phyloP scores from a whole-genome alignment of 1,139 yeast genomes.

The Lodderomyces theae region DNA sequence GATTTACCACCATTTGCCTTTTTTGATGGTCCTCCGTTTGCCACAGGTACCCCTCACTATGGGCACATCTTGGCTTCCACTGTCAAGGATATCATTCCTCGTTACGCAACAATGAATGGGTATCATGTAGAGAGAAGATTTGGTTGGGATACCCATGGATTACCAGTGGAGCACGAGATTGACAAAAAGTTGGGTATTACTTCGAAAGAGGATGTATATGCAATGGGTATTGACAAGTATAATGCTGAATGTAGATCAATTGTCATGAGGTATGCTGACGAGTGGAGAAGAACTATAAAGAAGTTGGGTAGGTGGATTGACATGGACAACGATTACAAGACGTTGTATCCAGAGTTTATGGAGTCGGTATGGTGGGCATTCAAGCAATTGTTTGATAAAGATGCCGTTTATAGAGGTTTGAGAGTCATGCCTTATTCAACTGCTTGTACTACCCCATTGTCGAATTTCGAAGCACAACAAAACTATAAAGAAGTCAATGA shows the following conservation, averaged over 20 bases:
- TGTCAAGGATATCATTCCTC: constrained; percentile 93
- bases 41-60: constrained; percentile 98
- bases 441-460: constrained; percentile 92
- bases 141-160: constrained; percentile 99
- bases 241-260: constrained; percentile 93
- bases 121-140: constrained; percentile 94
- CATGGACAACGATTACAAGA: constrained; percentile 97
- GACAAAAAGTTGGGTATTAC: constrained; percentile 95
- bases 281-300: constrained; percentile 90
- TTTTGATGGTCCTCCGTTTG: constrained; percentile 99
- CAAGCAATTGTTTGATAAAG: constrained; percentile 79
- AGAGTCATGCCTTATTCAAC: constrained; percentile 99
- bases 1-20: constrained; percentile 87
- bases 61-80: constrained; percentile 97
- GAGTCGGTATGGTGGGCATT: constrained; percentile 99
- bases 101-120: constrained; percentile 98
- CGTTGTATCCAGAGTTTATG: constrained; percentile 93
- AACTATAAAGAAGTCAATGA: constrained; percentile 96
- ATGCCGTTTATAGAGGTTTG: constrained; percentile 87
- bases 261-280: constrained; percentile 95
- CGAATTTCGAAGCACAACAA: constrained; percentile 97
- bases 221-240: constrained; percentile 89
- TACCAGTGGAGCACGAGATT: constrained; percentile 97
- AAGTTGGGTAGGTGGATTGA: constrained; percentile 99
- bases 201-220: constrained; percentile 91